phyloP scores from a whole-genome alignment of 2,329 filamentous ascomycete species.

The Stromatinia cepivora region DNA sequence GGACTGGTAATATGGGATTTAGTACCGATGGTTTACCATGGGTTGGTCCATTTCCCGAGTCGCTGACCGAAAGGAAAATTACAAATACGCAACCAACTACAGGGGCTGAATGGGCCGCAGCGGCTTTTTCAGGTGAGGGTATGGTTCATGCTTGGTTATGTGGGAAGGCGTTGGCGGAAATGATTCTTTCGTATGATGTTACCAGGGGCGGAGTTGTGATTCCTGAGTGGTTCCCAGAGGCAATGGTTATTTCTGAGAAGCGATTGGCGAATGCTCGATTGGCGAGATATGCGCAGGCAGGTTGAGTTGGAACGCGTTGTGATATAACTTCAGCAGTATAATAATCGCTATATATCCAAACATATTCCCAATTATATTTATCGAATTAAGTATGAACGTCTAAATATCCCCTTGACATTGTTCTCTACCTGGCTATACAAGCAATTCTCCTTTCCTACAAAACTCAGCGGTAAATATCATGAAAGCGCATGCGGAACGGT shows the following conservation, averaged over 20 bases:
- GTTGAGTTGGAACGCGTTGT: not conserved
- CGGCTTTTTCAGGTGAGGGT: conserved; percentile 13
- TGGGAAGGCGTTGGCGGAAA: conserved; percentile 45
- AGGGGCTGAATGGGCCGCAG: conserved; percentile 8
- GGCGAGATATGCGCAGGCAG: not conserved
- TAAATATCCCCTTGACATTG: too few species aligned
- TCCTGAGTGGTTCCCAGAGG: conserved; percentile 12
- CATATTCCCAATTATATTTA: not conserved
- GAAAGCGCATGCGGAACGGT: too few species aligned
- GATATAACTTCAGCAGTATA: not conserved
- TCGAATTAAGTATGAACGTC: not conserved
- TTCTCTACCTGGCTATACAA: too few species aligned
- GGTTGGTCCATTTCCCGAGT: not conserved
- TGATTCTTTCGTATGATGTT: conserved; percentile 40
- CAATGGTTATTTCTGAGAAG: conserved; percentile 11
- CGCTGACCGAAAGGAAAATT: not conserved
- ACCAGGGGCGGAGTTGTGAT: conserved; percentile 40
- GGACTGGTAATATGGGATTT: conserved; percentile 29
- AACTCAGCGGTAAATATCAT: too few species aligned
- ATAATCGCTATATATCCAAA: not conserved
- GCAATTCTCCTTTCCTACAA: too few species aligned
- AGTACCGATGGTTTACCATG: conserved; percentile 15
- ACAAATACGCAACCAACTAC: too few species aligned
- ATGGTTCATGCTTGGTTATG: conserved; percentile 39
- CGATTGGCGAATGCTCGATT: not conserved